Conservation (phyloP, 345 rosid species). For the Lepidium sativum region DNA sequence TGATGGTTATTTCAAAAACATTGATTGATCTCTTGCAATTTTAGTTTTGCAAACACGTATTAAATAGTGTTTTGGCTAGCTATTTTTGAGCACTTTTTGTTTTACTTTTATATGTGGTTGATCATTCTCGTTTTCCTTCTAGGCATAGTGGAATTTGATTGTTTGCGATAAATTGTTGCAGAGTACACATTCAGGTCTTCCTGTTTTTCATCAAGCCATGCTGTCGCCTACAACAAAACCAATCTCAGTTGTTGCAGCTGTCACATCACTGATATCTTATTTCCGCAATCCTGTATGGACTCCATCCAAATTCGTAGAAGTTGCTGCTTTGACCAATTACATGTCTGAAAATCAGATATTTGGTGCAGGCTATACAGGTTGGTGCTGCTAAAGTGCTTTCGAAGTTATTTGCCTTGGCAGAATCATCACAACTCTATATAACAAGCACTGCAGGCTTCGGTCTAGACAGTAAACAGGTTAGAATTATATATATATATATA, state of each 20-base stretch:
- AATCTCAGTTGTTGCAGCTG: slow-evolving; percentile 65
- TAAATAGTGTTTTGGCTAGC: background rate
- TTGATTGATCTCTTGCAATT: background rate
- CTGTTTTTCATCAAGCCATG: slow-evolving; percentile 67
- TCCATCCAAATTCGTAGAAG: slow-evolving; percentile 11
- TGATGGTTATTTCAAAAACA: background rate
- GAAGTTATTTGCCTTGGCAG: slow-evolving; percentile 43
- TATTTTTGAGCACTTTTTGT: background rate
- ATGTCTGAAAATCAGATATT: background rate
- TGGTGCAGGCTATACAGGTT: slow-evolving; percentile 60
- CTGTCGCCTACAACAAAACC: slow-evolving; percentile 68
- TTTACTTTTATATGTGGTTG: slow-evolving; percentile 5
- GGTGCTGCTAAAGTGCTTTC: slow-evolving; percentile 61
- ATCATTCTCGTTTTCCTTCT: background rate
- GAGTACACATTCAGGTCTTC: slow-evolving; percentile 47
- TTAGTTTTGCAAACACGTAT: background rate
- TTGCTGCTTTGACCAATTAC: slow-evolving; percentile 1
- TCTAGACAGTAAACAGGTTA: slow-evolving; percentile 72
- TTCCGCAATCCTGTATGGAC: slow-evolving; percentile 51
- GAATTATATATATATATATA: background rate
- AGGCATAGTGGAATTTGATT: slow-evolving; percentile 13
- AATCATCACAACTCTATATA: slow-evolving; percentile 40
- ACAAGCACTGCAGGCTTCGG: slow-evolving; percentile 49
- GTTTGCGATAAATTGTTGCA: slow-evolving; percentile 30
- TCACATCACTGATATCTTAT: slow-evolving; percentile 70